Base-by-base conservation (phyloP, 345 rosid species). In the Eucalyptus guilfoylei region DNA sequence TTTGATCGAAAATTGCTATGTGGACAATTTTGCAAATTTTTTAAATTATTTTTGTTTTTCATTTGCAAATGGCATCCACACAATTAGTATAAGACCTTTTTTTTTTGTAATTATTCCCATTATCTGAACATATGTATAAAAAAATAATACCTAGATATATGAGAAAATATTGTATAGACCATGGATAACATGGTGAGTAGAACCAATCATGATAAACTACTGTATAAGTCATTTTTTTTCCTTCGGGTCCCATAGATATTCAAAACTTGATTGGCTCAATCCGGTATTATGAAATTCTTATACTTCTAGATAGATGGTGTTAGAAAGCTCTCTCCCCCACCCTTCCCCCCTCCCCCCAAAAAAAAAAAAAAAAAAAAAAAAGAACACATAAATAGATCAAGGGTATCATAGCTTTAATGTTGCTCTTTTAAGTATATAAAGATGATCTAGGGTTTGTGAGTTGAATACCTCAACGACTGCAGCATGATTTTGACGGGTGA, bases 381-480 rank as follows among this genome's bases (percentile, higher is more conserved):
- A 10, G 4, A 21, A 85, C 11, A 8, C 32, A 47, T 28, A 49
- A 14, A 47, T 47, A 47, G 5, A 47, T 10, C 1, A 19, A 15
- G 34, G 28, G 23, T 14, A 85, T 85, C 49, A 48, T 26, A 45
- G n/a, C 52, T 24, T 85, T 45, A 45, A 34, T 34, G 24, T 69
- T 69, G 44, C 80, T 34, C 44, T 24, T 13, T 67, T 67, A 67
- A 6, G 37, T 8, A 40, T 21, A 44, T 40, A 60, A 12, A 45
- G 14, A 87, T n/a, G 8, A 32, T 19, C 11, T 50, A 44, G 19
- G 44, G 49, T 42, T 26, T 42, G 49, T 7, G n/a, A 15, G 32
- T 3, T 47, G 48, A 60, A 26, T 80, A 96, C 97, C 97, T 95
- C 93, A 87, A 97, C 91, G 37, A 52, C 24, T 0, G 10, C 24